A percentile compares a stretch with the other conserved stretches of the same genome.
phyloP scores from a whole-genome alignment of 345 rosid genomes.

The Cardamine resedifolia region DNA sequence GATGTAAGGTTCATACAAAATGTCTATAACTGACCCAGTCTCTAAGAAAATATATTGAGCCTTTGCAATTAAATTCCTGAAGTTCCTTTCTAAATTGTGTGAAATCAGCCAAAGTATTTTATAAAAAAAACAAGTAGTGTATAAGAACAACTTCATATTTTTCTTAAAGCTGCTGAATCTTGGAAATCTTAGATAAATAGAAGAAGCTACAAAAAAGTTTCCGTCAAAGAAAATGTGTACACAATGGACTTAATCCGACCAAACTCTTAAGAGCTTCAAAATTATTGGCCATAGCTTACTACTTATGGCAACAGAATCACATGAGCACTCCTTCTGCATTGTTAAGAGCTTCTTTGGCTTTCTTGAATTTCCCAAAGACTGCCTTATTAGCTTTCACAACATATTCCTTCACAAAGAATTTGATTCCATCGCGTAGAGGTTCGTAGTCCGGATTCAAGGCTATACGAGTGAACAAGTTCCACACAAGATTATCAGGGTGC shows the following conservation, averaged over 20 bases:
- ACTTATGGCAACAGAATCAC: slow-evolving; percentile 34
- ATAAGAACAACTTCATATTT: too few species aligned
- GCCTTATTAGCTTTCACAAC: slow-evolving; percentile 55
- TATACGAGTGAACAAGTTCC: slow-evolving; percentile 76
- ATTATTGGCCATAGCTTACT: neutral
- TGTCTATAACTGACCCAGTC: neutral
- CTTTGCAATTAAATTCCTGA: neutral
- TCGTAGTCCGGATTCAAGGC: slow-evolving; percentile 72
- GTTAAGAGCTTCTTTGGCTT: slow-evolving; percentile 76
- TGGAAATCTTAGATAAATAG: too few species aligned
- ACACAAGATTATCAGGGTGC: slow-evolving; percentile 62
- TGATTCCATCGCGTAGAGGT: slow-evolving; percentile 61
- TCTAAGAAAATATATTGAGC: neutral
- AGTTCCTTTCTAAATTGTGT: neutral
- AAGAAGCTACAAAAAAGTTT: too few species aligned
- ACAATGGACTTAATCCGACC: too few species aligned
- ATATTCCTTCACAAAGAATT: slow-evolving; percentile 69
- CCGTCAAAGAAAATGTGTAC: too few species aligned
- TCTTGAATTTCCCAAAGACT: slow-evolving; percentile 48
- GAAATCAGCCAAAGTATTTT: neutral
- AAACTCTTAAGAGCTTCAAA: neutral
- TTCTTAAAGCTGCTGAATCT: too few species aligned
- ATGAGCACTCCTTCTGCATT: slow-evolving; percentile 63
- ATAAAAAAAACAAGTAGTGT: too few species aligned
- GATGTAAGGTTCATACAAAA: neutral